phyloP scores from a whole-genome alignment of 345 rosid genomes.

The Gossypioides kirkii region DNA sequence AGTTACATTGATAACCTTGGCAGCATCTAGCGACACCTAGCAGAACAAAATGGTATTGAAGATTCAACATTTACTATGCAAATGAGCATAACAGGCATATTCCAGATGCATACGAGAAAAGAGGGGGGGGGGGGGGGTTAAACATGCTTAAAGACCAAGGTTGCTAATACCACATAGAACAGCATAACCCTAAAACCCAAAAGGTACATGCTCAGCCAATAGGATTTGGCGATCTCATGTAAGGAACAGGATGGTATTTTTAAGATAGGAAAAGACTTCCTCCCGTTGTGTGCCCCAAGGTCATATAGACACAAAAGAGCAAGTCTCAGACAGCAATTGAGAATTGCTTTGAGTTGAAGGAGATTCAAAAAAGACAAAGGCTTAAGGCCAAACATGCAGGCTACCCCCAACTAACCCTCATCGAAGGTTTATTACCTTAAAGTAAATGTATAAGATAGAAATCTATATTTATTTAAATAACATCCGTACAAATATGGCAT shows the following conservation, averaged over 20 bases:
- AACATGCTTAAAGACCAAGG: background rate
- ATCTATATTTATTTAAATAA: background rate
- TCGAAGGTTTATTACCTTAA: background rate
- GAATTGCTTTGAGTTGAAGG: background rate
- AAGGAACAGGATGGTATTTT: background rate
- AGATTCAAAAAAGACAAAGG: background rate
- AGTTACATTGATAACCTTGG: conserved; percentile 85
- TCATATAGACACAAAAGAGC: background rate
- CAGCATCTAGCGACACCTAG: conserved; percentile 92
- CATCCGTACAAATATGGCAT: too few species aligned
- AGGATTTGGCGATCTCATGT: background rate
- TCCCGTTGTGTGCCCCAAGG: background rate
- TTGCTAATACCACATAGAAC: background rate
- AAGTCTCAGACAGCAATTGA: background rate
- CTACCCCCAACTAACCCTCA: background rate
- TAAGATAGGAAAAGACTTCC: background rate
- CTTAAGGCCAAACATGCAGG: background rate
- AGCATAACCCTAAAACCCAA: background rate
- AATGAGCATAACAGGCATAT: background rate
- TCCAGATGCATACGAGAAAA: background rate
- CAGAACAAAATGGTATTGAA: conserved; percentile 19
- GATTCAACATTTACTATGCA: background rate
- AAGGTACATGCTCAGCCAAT: background rate
- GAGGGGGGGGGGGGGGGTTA: background rate
- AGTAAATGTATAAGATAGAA: background rate